phyloP scores from a whole-genome alignment of 208 protist genomes.

The Vickermania ingenoplastis region DNA sequence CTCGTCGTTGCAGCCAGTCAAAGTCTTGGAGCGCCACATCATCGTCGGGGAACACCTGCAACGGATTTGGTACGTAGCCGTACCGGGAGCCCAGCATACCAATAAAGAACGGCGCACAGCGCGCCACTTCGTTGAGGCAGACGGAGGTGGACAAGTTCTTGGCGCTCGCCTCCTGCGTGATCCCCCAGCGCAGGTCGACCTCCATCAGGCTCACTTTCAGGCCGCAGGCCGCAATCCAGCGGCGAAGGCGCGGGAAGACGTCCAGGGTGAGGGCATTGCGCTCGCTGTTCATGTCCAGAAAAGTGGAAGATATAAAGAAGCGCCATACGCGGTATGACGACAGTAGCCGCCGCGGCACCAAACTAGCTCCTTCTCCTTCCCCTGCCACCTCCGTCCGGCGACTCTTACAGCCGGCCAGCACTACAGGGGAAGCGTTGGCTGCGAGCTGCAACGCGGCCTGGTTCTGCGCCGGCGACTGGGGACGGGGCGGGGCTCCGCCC shows the following conservation, averaged over 20 bases:
- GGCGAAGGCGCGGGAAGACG: constrained; percentile 89
- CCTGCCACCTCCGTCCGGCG: neutral
- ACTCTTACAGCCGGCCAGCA: neutral
- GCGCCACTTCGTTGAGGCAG: constrained; percentile 92
- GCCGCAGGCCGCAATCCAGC: constrained; percentile 46
- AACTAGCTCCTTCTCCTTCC: neutral
- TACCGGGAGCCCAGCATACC: constrained; percentile 89
- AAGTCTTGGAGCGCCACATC: constrained; percentile 63
- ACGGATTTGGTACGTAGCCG: constrained; percentile 55
- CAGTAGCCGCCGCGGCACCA: neutral
- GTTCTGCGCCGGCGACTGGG: neutral
- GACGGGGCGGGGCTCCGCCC: neutral
- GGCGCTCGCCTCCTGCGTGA: constrained; percentile 72
- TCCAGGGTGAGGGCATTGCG: constrained; percentile 86
- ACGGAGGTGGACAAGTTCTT: constrained; percentile 75
- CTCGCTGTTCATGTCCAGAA: constrained; percentile 96
- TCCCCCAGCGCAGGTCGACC: constrained; percentile 94
- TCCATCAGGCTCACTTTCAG: constrained; percentile 76
- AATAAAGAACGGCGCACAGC: constrained; percentile 91
- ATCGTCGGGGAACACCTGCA: constrained; percentile 61
- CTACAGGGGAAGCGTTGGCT: neutral
- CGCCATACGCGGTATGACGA: constrained; percentile 54
- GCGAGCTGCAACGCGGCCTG: neutral
- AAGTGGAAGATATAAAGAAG: constrained; percentile 95
- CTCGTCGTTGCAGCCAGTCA: constrained; percentile 36